Percentiles rank a stretch among this genome's conserved stretches.
Conservation (phyloP, 2,329 filamentous ascomycete species). For the Trichoderma gracile region DNA sequence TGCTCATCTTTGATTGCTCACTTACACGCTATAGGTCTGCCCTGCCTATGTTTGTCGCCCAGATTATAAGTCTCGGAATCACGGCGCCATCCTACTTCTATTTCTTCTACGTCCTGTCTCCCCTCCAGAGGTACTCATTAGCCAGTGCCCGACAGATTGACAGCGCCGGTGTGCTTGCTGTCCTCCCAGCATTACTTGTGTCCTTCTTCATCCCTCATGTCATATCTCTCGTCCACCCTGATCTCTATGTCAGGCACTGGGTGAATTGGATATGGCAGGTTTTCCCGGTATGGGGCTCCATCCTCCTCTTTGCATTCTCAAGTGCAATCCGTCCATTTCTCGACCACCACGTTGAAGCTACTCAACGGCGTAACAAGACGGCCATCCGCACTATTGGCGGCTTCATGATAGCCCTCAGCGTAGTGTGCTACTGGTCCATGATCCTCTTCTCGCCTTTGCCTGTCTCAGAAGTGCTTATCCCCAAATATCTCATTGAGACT, state of each 20-base stretch:
- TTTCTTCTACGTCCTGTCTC: constrained; percentile 29
- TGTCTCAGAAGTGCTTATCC: constrained; percentile 30
- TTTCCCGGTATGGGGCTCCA: constrained; percentile 33
- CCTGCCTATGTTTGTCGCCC: constrained; percentile 29
- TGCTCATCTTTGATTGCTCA: constrained; percentile 10
- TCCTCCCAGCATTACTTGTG: constrained; percentile 30
- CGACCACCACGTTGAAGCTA: background rate
- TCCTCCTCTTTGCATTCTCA: constrained; percentile 27
- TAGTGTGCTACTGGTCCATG: constrained; percentile 30
- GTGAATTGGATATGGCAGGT: constrained; percentile 39
- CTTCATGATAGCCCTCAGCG: constrained; percentile 23
- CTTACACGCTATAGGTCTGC: constrained; percentile 25
- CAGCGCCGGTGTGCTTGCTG: constrained; percentile 21
- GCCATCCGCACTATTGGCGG: background rate
- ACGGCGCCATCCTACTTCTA: constrained; percentile 33
- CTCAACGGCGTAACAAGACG: background rate
- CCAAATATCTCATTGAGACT: constrained; percentile 29
- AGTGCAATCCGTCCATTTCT: constrained; percentile 13
- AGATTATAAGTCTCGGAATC: constrained; percentile 31
- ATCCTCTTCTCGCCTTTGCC: constrained; percentile 14
- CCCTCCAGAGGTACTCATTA: constrained; percentile 27
- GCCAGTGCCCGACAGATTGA: constrained; percentile 25
- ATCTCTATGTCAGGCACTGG: constrained; percentile 33
- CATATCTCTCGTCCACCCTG: constrained; percentile 29
- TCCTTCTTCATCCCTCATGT: constrained; percentile 31